Conservation (phyloP, 192 early-diverging fungal species). For the Backusella sp. region DNA sequence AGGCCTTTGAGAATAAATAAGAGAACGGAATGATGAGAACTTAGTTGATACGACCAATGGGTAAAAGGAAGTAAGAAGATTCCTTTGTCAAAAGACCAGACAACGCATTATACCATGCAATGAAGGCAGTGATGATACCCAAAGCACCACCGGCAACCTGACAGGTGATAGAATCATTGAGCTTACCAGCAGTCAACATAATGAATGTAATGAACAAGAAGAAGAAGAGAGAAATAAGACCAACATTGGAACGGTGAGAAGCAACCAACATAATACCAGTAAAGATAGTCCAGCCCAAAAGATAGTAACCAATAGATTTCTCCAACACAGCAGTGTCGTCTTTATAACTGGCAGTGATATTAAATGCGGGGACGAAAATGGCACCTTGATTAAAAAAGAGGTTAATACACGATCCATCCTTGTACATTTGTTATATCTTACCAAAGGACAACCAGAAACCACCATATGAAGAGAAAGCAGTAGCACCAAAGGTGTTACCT, state of each 20-base stretch:
- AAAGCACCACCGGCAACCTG: conserved; percentile 70
- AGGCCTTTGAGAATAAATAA: background rate
- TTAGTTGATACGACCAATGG: conserved; percentile 35
- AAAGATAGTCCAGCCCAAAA: conserved; percentile 71
- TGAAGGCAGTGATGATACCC: conserved; percentile 68
- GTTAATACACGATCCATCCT: too few relatives aligned
- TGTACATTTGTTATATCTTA: too few relatives aligned
- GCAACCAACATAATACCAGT: conserved; percentile 74
- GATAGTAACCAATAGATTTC: conserved; percentile 58
- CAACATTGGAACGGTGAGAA: conserved; percentile 60
- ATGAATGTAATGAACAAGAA: conserved; percentile 65
- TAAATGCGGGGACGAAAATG: background rate
- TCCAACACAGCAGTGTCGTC: conserved; percentile 26
- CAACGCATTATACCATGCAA: conserved; percentile 76
- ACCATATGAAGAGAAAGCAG: conserved; percentile 70
- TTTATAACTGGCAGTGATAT: conserved; percentile 39
- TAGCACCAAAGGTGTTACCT: conserved; percentile 83
- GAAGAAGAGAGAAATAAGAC: conserved; percentile 68
- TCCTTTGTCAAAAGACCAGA: conserved; percentile 56
- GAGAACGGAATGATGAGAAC: background rate
- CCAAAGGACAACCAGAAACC: conserved; percentile 69
- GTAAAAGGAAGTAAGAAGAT: conserved; percentile 57
- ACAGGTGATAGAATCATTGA: conserved; percentile 43
- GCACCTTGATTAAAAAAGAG: too few relatives aligned
- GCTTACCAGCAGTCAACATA: conserved; percentile 63